Percentiles rank a stretch among this genome's conserved stretches.
Evolutionary conservation across 257 asterid genomes (phyloP).

Genomic region (Solanum paucissectum): DNA sequence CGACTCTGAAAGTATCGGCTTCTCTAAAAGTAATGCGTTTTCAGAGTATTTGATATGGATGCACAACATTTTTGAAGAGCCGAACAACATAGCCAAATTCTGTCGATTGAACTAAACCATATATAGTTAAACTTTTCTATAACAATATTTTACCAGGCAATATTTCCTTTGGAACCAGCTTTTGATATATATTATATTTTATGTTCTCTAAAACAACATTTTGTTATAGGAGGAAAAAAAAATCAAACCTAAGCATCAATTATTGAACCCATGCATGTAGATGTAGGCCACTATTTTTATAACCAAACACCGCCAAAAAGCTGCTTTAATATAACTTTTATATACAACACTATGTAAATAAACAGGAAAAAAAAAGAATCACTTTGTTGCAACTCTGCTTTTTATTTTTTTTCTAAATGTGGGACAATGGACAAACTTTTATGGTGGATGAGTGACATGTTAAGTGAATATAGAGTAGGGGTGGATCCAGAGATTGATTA

Average conservation of each 20-base stretch:
- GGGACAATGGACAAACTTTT: background rate
- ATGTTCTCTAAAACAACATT: background rate
- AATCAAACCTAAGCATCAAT: background rate
- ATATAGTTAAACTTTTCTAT: background rate
- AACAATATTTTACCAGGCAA: too few species aligned
- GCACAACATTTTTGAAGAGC: background rate
- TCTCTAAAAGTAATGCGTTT: background rate
- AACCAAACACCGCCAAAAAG: background rate
- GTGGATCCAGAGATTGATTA: background rate
- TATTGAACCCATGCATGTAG: background rate
- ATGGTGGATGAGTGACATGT: background rate
- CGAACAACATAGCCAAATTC: background rate
- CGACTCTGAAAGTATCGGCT: background rate
- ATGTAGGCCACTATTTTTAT: background rate
- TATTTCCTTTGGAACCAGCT: background rate
- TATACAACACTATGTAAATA: background rate
- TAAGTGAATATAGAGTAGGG: background rate
- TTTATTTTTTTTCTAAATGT: background rate
- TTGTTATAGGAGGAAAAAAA: rapidly evolving
- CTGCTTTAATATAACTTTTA: background rate
- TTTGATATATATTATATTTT: too few species aligned
- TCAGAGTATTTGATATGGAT: background rate
- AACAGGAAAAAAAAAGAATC: background rate
- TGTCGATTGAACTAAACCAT: background rate
- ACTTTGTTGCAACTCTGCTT: too few species aligned